phyloP scores from a whole-genome alignment of 1,284 basidiomycete species.

The Flammula alnicola region DNA sequence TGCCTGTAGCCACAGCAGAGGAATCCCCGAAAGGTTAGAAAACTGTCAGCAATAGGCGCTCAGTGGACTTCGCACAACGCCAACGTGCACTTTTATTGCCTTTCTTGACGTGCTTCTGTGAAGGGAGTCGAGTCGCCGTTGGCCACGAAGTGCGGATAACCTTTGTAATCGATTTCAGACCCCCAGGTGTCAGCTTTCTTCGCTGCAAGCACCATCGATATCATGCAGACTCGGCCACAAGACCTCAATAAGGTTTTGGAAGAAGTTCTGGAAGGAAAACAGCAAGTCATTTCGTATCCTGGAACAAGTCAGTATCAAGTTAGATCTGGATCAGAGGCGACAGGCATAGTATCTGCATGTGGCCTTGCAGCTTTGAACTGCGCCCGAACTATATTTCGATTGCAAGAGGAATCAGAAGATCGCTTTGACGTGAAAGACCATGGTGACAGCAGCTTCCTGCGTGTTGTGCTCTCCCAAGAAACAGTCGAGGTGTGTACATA shows the following conservation, averaged over 20 bases:
- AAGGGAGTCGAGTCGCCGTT: too few species aligned
- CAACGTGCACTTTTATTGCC: too few species aligned
- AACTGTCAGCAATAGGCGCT: too few species aligned
- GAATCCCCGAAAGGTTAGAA: too few species aligned
- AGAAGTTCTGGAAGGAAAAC: slow-evolving; percentile 25
- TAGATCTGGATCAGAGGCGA: slow-evolving; percentile 37
- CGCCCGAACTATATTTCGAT: slow-evolving; percentile 44
- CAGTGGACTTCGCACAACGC: too few species aligned
- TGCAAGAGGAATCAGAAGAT: slow-evolving; percentile 38
- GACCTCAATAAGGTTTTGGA: slow-evolving; percentile 15
- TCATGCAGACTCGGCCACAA: not conserved
- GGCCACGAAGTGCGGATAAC: too few species aligned
- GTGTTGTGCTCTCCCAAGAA: slow-evolving; percentile 39
- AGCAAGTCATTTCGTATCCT: slow-evolving; percentile 41
- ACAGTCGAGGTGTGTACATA: slow-evolving; percentile 45
- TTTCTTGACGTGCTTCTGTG: too few species aligned
- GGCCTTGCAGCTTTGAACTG: slow-evolving; percentile 69
- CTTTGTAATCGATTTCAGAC: too few species aligned
- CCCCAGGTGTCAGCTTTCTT: not conserved
- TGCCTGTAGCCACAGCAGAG: too few species aligned
- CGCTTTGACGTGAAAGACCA: slow-evolving; percentile 32
- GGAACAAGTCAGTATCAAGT: slow-evolving; percentile 54
- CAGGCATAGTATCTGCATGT: slow-evolving; percentile 49
- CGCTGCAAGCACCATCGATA: not conserved
- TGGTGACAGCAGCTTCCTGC: slow-evolving; percentile 31